Percentiles rank a stretch among this genome's conserved stretches.
Evolutionary conservation across 495 filamentous ascomycete species (phyloP).

Genomic region (Tuber brumale): DNA sequence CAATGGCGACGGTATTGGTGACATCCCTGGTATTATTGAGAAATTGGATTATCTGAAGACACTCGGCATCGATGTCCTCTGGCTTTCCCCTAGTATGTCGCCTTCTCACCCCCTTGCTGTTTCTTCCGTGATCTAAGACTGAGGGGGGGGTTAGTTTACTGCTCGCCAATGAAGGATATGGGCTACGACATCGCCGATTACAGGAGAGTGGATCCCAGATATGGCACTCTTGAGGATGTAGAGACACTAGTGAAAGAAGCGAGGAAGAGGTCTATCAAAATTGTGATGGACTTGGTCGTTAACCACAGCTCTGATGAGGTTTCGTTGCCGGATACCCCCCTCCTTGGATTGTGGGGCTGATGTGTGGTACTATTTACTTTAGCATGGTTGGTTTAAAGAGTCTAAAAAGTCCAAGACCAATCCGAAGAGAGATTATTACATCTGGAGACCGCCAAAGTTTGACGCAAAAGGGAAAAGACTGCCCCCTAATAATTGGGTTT

Average conservation of each 20-base stretch:
- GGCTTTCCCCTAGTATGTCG: slow-evolving; percentile 53
- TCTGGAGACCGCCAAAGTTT: slow-evolving; percentile 59
- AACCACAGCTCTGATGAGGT: slow-evolving; percentile 67
- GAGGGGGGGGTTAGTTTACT: slow-evolving; percentile 48
- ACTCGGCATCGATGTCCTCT: slow-evolving; percentile 60
- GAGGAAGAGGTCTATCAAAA: slow-evolving; percentile 57
- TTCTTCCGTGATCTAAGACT: slow-evolving; percentile 4
- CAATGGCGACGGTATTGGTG: slow-evolving; percentile 61
- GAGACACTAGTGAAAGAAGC: slow-evolving; percentile 56
- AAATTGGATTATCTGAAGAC: slow-evolving; percentile 59
- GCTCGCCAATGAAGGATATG: slow-evolving; percentile 59
- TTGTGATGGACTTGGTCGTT: slow-evolving; percentile 67
- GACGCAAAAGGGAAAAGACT: slow-evolving; percentile 54
- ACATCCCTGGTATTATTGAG: slow-evolving; percentile 60
- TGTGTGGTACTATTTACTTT: neutral
- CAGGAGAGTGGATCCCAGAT: slow-evolving; percentile 54
- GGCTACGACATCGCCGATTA: slow-evolving; percentile 68
- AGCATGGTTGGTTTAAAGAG: slow-evolving; percentile 69
- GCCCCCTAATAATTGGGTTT: slow-evolving; percentile 66
- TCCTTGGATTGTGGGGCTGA: neutral
- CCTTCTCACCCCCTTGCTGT: neutral
- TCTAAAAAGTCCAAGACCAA: slow-evolving; percentile 56
- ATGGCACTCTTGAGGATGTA: slow-evolving; percentile 59
- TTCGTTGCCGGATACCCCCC: slow-evolving; percentile 2
- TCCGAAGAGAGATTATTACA: slow-evolving; percentile 64